Base-by-base conservation (phyloP, 176 grass and related monocot genomes). In the Themeda triandra region DNA sequence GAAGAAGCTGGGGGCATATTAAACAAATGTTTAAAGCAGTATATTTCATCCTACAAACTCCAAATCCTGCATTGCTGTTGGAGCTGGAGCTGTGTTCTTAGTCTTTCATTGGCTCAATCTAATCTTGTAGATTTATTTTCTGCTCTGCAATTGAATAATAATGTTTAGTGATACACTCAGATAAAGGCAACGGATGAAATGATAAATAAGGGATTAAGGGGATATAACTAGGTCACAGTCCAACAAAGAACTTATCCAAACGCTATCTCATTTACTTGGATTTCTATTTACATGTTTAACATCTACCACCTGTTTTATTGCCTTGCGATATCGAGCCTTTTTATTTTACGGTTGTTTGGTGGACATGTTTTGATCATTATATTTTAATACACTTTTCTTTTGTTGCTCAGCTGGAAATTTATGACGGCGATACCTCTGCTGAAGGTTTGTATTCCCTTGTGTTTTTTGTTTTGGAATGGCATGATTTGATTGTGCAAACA, bases 361-460 rank as follows among this genome's bases (percentile, higher is more conserved):
- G 8, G 35, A 17, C 15, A 12, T 35, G 14, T 68, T 76, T 58
- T 31, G 67, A 33, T 75, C 13, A 11, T 49, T 46, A 63, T 75
- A 28, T 40, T 81, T 70, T 73, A 60, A 80, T 63, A 21, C 11
- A 30, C 59, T 32, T 53, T 74, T 82, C 0, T 84, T 83, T 84
- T 82, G 65, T 87, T 70, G 23, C 64, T 63, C 90, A 99, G 96
- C 86, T 99, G 70, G 93, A 94, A 74, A 88, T 96, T 75, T 99
- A 90, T 86, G 88, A 96, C 31, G 96, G 93, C 32, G 86, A 86
- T 83, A 33, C 80, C 39, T 87, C 85, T 69, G 66, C 67, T 87
- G 80, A 94, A 93, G 93, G 96, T 98, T 78, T 69, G 81, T 82
- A 33, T 77, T 60, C 74, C 24, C n/a, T 91, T 75, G 29, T 66